These are phyloP conservation scores for Bruguiera gymnorhiza DNA, from an alignment of 345 rosid genomes.

Conservation along the genomic window DNA sequence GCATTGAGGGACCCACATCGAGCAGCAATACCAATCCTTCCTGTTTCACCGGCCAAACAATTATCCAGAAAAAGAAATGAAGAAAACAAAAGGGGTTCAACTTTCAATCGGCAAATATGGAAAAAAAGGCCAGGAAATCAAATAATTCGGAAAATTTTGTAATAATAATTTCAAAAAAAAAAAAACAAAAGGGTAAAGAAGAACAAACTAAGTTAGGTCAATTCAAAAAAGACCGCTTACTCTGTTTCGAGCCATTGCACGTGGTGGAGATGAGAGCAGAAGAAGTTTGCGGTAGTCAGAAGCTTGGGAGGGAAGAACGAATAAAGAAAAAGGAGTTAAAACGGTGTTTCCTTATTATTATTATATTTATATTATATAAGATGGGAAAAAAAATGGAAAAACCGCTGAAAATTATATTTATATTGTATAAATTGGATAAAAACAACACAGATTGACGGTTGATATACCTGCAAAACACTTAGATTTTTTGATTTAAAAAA, in stretches of 20 bases:
- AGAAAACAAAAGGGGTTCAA: background rate
- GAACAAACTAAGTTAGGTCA: background rate
- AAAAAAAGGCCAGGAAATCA: background rate
- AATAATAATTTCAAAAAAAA: background rate
- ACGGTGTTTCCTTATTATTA: no score
- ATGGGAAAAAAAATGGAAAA: no score
- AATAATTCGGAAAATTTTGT: background rate
- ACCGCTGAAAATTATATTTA: no score
- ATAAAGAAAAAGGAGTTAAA: no score
- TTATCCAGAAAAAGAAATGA: background rate
- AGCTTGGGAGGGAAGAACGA: slow-evolving; percentile 12
- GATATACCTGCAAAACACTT: no score
- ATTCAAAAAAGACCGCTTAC: slow-evolving; percentile 23
- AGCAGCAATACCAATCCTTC: slow-evolving; percentile 70
- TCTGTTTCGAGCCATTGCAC: slow-evolving; percentile 70
- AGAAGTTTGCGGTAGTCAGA: slow-evolving; percentile 26
- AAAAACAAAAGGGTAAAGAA: background rate
- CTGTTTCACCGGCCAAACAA: slow-evolving; percentile 31
- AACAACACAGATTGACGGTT: no score
- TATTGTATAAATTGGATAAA: no score
- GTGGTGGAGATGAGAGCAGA: background rate
- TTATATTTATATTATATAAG: no score
- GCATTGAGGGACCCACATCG: slow-evolving; percentile 89
- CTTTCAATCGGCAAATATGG: background rate
- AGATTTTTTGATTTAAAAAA: no score